These are phyloP conservation scores for Quercus glauca DNA, from an alignment of 306 rosid genomes.

Conservation along the genomic window DNA sequence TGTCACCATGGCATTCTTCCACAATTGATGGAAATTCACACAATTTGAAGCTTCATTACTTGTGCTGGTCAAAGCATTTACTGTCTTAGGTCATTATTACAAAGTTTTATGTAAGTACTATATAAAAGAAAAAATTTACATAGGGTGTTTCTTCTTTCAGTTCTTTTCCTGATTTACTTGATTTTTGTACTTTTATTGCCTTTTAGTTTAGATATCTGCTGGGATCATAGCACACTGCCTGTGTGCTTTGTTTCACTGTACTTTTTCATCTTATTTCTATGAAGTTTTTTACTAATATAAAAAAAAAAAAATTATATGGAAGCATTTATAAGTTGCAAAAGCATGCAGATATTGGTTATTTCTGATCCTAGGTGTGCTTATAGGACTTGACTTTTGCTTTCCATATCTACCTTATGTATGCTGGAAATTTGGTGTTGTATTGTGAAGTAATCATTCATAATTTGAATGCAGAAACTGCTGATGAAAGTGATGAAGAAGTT, in stretches of 20 bases:
- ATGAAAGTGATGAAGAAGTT: conserved; percentile 75
- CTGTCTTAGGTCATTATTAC: background rate
- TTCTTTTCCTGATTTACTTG: no score
- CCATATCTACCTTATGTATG: background rate
- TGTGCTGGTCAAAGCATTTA: background rate
- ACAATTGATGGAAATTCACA: background rate
- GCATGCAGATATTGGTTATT: background rate
- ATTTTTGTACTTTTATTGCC: no score
- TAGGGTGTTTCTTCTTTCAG: no score
- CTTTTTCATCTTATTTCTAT: no score
- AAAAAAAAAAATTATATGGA: background rate
- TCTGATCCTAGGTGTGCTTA: background rate
- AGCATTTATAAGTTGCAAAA: background rate
- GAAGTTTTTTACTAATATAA: background rate
- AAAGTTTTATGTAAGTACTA: background rate
- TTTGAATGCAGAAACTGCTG: conserved; percentile 50
- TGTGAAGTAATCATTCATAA: conserved; percentile 1
- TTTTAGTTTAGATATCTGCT: no score
- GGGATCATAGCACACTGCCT: no score
- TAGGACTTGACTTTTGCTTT: background rate
- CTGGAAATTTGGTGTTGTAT: conserved; percentile 17
- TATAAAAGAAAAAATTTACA: no score
- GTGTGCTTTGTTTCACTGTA: no score
- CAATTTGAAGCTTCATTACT: background rate
- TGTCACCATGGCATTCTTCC: background rate